Evolutionary conservation across 495 filamentous ascomycete genomes (phyloP).

Genomic region (Penicillium parvum): DNA sequence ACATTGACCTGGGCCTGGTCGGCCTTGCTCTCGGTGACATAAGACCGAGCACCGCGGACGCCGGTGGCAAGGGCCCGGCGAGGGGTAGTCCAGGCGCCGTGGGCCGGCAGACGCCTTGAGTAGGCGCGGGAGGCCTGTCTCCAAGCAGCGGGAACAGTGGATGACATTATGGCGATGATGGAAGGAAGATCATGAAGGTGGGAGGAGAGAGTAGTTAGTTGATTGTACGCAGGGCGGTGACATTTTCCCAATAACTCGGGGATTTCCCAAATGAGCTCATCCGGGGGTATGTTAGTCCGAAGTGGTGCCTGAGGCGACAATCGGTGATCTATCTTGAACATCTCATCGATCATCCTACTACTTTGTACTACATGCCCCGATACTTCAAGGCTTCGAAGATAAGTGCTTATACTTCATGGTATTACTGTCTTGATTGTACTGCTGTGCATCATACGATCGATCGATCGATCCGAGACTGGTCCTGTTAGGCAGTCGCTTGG

Average conservation of each 20-base stretch:
- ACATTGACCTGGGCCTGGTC: conserved; percentile 77
- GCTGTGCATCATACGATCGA: neutral
- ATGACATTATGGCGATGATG: conserved; percentile 57
- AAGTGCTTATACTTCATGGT: no score
- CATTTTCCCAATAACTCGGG: conserved; percentile 17
- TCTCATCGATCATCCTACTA: no score
- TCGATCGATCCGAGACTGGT: no score
- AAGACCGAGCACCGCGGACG: conserved; percentile 46
- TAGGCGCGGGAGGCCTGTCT: conserved; percentile 74
- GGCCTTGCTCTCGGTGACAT: conserved; percentile 80
- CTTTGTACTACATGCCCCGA: no score
- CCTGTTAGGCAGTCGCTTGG: no score
- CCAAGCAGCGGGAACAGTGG: conserved; percentile 63
- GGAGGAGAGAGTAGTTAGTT: conserved; percentile 8
- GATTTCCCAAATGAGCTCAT: conserved; percentile 9
- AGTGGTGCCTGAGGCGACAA: conserved; percentile 1
- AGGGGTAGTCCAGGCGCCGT: conserved; percentile 41
- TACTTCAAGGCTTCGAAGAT: neutral
- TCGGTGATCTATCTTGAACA: no score
- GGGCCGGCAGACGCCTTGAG: conserved; percentile 48
- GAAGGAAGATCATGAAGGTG: conserved; percentile 17
- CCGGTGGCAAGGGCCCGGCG: conserved; percentile 39
- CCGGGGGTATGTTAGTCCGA: conserved; percentile 15
- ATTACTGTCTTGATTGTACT: no score
- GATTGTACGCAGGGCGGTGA: neutral